Evolutionary conservation across 208 protist genomes (phyloP), one percentile per base, ranked within the genome.

Genomic region (Leptomonas pyrrhocoris): DNA sequence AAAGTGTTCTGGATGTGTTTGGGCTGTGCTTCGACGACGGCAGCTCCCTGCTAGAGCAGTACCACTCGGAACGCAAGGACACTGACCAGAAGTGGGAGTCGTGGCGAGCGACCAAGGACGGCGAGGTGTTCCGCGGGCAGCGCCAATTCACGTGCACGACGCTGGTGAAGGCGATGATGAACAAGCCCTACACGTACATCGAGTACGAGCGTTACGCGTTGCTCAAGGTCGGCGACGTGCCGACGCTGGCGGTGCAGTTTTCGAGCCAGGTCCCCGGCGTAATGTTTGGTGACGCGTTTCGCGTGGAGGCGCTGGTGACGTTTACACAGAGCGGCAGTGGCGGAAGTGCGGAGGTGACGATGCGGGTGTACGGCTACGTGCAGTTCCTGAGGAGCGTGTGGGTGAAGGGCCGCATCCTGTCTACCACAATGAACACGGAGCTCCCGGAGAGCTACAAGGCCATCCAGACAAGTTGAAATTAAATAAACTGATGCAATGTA

Each of bases 191-290:
- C 72, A 34, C 57, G 27, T 87, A 79, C 62, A 77, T 73, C 48
- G 81, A 92, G 73, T 89, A 88, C 65, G 73, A 92, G 61, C 77
- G 83, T 28, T 92, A 88, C 60, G 81, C 80, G 7, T 74, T 92
- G 45, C 59, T 86, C 71, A 88, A 85, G 65, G 54, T 92, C 28
- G 69, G 53, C 40, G 83, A 76, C 25, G 51, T 45, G 59, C 83
- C 83, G 23, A 86, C 78, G n/a, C 61, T 92, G 36, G 56, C 81
- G 42, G 73, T 89, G 45, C 86, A 91, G 57, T 79, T 88, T 34
- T 91, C 86, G 40, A 83, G 77, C 45, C 86, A 91, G 75, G 73
- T 79, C 5, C 58, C 74, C 3, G 81, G 83, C 21, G 83, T 88
- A 25, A 86, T 83, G 83, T 88, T 84, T 62, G 60, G 75, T 27